These are phyloP conservation scores for Barnettozyma pratensis DNA, from an alignment of 805 yeast species.

Conservation along the genomic window DNA sequence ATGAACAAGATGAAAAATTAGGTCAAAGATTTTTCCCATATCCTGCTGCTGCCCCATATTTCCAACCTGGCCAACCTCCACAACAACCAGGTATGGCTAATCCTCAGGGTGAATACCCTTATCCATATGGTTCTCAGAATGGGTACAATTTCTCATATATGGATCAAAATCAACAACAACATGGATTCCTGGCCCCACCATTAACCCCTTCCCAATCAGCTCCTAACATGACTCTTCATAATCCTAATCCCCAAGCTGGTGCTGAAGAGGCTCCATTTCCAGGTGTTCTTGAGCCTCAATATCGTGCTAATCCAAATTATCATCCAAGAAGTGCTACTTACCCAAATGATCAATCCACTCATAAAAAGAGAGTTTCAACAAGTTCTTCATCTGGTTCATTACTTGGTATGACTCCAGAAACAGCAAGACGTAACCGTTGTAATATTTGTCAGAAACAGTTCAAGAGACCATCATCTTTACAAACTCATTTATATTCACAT, in stretches of 20 bases:
- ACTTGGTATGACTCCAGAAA: slow-evolving; percentile 37
- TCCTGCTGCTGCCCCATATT: neutral
- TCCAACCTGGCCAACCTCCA: neutral
- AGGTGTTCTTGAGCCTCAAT: slow-evolving; percentile 17
- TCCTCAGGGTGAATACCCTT: neutral
- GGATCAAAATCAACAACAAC: neutral
- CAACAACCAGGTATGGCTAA: neutral
- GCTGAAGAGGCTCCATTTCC: slow-evolving; percentile 23
- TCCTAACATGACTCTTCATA: slow-evolving; percentile 2
- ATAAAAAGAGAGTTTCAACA: slow-evolving; percentile 7
- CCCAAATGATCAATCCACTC: slow-evolving; percentile 10
- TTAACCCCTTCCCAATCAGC: slow-evolving; percentile 2
- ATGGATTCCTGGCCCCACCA: slow-evolving; percentile 3
- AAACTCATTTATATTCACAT: slow-evolving; percentile 76
- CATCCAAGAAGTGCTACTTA: slow-evolving; percentile 18
- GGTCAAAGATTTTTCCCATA: neutral
- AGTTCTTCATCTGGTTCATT: slow-evolving; percentile 16
- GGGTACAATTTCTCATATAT: neutral
- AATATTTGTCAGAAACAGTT: slow-evolving; percentile 67
- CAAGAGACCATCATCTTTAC: slow-evolving; percentile 76
- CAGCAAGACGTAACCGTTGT: slow-evolving; percentile 41
- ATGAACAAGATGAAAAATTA: neutral
- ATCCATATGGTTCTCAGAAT: neutral
- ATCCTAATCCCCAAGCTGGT: neutral
- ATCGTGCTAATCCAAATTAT: neutral